Base-by-base conservation (phyloP, 1,284 basidiomycete genomes). In the Anthracocystis setariae region DNA sequence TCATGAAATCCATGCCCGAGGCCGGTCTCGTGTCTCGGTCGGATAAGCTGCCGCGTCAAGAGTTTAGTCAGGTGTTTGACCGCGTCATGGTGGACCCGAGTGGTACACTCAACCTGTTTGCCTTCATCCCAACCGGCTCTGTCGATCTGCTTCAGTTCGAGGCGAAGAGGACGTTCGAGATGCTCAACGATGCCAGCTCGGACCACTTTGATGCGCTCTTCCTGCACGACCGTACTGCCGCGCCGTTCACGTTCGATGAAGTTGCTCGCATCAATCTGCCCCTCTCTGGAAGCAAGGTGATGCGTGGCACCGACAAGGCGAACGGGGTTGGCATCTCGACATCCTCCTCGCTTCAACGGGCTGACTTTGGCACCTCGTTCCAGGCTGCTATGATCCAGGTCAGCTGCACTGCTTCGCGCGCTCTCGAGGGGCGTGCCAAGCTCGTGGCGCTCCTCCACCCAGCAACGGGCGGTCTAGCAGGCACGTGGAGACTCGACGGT, bases 161-260 rank as follows among this genome's bases (percentile, higher is more conserved):
- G 46, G 82, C 82, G 2, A 59, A 45, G 25, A 57, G 68, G 37
- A 76, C 80, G 2, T 66, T 83, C 47, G 70, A 68, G 32, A 76
- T 82, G 69, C 69, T 83, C 45, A 72, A 76, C 54, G 81, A 81
- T 38, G 51, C 68, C 7, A 82, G 81, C 9, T 84, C 84, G 3
- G 89, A 92, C 73, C 87, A 90, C 2, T 98, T 96, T 78, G 86
- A 88, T 8, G 86, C 89, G 20, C 86, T 89, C 17, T 92, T 97
- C 80, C 84, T 92, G 70, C 88, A 69, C 24, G 75, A 79, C 23
- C 60, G 80, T 24, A 76, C 76, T 0, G 74, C 74, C 2, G 69
- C 78, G 1, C 58, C 71, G 8, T 79, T 78, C 55, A 76, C 75
- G 0, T 84, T 84, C 46, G 84, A 85, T 64, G 83, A 84, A 53